These are phyloP conservation scores for Tricladium varicosporioides DNA, from an alignment of 2,329 filamentous ascomycete species.

Conservation along the genomic window DNA sequence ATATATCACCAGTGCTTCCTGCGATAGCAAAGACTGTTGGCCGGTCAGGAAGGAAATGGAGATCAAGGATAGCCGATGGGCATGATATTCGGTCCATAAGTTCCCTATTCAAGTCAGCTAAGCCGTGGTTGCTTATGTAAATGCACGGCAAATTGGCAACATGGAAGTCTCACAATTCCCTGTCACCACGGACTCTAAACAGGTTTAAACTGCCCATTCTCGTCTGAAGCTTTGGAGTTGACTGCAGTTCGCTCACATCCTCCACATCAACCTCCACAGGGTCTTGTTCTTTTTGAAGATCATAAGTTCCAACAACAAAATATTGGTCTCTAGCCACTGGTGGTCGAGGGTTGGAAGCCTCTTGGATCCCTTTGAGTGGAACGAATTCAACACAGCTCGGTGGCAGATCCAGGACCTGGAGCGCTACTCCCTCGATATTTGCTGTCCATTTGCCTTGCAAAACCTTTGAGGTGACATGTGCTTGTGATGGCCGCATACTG, in stretches of 20 bases:
- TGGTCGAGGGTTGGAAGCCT: not conserved
- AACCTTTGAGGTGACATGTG: constrained; percentile 8
- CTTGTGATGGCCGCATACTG: not conserved
- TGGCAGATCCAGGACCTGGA: constrained; percentile 60
- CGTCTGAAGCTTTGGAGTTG: constrained; percentile 48
- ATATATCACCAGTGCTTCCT: constrained; percentile 71
- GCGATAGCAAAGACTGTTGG: constrained; percentile 64
- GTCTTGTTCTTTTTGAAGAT: constrained; percentile 53
- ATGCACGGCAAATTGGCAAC: constrained; percentile 8
- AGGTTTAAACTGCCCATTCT: constrained; percentile 74
- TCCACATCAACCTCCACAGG: constrained; percentile 60
- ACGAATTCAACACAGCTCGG: constrained; percentile 79
- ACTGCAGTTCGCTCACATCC: constrained; percentile 20
- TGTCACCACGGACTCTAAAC: constrained; percentile 51
- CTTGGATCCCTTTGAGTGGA: constrained; percentile 37
- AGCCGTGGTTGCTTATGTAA: not conserved
- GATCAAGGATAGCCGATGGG: constrained; percentile 75
- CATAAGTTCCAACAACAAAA: constrained; percentile 83
- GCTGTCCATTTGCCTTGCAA: constrained; percentile 17
- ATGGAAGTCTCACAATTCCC: constrained; percentile 52
- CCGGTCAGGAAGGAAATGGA: constrained; percentile 69
- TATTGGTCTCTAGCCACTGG: constrained; percentile 35
- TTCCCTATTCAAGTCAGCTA: constrained; percentile 40
- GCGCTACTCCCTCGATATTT: constrained; percentile 36
- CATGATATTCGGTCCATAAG: constrained; percentile 59